Evolutionary conservation across 306 rosid species (phyloP), one percentile per base, ranked within the genome.

Genomic region (Geum urbanum): DNA sequence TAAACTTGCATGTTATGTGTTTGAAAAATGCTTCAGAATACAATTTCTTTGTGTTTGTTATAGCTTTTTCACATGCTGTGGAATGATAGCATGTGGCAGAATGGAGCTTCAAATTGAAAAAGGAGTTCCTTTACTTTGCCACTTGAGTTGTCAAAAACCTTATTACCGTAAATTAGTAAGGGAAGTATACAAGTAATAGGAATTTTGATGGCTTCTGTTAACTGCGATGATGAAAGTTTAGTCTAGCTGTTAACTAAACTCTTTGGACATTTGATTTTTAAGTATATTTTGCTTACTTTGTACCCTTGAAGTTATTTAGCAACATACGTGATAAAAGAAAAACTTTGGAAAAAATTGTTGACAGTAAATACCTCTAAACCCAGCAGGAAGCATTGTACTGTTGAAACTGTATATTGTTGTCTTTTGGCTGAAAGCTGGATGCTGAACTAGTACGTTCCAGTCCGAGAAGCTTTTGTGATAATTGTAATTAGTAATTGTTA

Each of bases 361-460:
- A 18, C 41, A 7, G 10, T 71, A 39, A 64, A 74, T 84, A 88
- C 96, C 91, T 83, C 79, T 81, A 69, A 72, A 74, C 19, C 86
- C 83, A 72, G 86, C 45, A 0, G 87, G 85, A 79, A 92, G 86
- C 78, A 67, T 68, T 44, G 82, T 70, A 67, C 66, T 89, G 75
- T 86, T 92, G 86, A 92, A 92, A 68, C 95, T 89, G 64, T 66
- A 89, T 19, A 78, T 40, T 74, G 65, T 83, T 66, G 85, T 13
- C n/a, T 69, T 32, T 65, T 81, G 77, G 45, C 46, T 70, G 58
- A 92, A 73, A 56, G 86, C 87, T 8, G 96, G 95, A 82, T 92
- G 96, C 61, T 89, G 95, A 65, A 84, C 88, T 40, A 92, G 81
- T 11, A 87, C 43, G 45, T 87, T 89, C 97, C 97, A 89, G 72